These are phyloP conservation scores for Venustampulla echinocandica DNA, from an alignment of 495 filamentous ascomycete species.

Conservation along the genomic window DNA sequence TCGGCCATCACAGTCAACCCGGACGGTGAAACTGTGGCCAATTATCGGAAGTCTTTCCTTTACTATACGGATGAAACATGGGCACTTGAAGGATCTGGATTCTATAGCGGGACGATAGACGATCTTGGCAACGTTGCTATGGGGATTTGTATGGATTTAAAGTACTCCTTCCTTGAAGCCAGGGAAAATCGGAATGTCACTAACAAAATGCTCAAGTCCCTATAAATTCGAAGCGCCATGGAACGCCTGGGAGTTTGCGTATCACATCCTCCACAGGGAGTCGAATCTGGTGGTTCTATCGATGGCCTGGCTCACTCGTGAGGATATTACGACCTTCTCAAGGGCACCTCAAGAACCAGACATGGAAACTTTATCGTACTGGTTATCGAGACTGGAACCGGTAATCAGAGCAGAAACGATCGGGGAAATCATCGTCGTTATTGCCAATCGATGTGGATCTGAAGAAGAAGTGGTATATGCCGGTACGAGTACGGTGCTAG, in stretches of 20 bases:
- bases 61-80: constrained; percentile 91
- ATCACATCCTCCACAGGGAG: constrained; percentile 54
- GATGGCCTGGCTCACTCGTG: constrained; percentile 79
- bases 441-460: constrained; percentile 71
- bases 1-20: constrained; percentile 71
- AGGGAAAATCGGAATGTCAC: not conserved
- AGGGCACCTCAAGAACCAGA: constrained; percentile 52
- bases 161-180: constrained; percentile 36
- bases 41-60: constrained; percentile 86
- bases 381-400: constrained; percentile 76
- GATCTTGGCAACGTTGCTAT: constrained; percentile 58
- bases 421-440: constrained; percentile 65
- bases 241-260: constrained; percentile 78
- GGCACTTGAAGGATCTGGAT: constrained; percentile 70
- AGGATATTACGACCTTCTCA: constrained; percentile 38
- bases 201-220: constrained; percentile 32
- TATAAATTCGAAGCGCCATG: constrained; percentile 73
- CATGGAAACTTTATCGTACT: constrained; percentile 72
- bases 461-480: constrained; percentile 68
- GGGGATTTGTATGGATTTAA: constrained; percentile 83
- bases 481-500: constrained; percentile 76
- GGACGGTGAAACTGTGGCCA: constrained; percentile 58
- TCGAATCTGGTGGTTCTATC: constrained; percentile 69
- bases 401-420: constrained; percentile 49
- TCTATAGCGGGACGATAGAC: constrained; percentile 42